These are phyloP conservation scores for Penicillium coffeae DNA, from an alignment of 495 filamentous ascomycete genomes.

Conservation along the genomic window DNA sequence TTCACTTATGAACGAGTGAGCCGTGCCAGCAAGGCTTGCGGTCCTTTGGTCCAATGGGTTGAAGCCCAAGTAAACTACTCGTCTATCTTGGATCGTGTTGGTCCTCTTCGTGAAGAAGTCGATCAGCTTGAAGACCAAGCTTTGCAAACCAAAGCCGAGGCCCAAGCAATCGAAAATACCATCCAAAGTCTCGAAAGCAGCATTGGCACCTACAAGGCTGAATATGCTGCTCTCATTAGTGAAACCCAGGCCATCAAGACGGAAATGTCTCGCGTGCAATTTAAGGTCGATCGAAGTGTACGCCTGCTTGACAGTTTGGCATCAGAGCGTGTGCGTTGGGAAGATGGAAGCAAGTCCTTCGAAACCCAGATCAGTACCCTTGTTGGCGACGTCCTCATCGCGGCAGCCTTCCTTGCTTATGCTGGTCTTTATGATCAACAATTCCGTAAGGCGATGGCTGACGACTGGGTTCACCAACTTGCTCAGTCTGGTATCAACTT, in stretches of 20 bases:
- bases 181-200: conserved; percentile 80
- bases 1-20: conserved; percentile 96
- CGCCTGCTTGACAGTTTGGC: conserved; percentile 90
- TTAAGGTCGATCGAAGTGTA: conserved; percentile 95
- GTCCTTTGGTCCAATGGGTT: conserved; percentile 95
- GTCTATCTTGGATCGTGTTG: conserved; percentile 91
- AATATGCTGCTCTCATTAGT: conserved; percentile 94
- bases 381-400: conserved; percentile 90
- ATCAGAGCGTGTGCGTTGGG: conserved; percentile 89
- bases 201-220: conserved; percentile 93
- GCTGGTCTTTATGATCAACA: conserved; percentile 96
- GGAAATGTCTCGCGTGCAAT: conserved; percentile 93
- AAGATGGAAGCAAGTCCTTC: conserved; percentile 94
- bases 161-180: conserved; percentile 83
- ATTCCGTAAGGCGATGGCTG: conserved; percentile 94
- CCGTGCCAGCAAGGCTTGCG: conserved; percentile 92
- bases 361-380: conserved; percentile 96
- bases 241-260: conserved; percentile 96
- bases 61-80: conserved; percentile 96
- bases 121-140: conserved; percentile 80
- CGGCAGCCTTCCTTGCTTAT: conserved; percentile 96
- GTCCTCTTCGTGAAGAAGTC: conserved; percentile 89
- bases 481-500: conserved; percentile 82
- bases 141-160: conserved; percentile 88
- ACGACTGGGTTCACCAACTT: conserved; percentile 94